These are phyloP conservation scores for Lactarius indigo DNA, from an alignment of 768 basidiomycete genomes.

Conservation along the genomic window DNA sequence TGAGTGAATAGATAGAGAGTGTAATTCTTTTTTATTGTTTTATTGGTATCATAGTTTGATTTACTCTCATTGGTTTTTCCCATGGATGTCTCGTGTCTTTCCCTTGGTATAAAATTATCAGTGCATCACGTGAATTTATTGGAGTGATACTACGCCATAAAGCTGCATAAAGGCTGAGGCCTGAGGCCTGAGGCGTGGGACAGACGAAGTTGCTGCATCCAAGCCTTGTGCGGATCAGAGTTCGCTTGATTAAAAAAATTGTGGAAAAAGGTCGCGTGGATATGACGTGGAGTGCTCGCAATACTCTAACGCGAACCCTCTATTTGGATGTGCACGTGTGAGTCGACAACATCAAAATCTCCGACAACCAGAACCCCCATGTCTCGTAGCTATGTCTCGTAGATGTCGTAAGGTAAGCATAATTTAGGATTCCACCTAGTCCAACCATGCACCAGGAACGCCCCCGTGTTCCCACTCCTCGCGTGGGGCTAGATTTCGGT, in stretches of 20 bases:
- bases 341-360: constrained; percentile 1
- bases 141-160: neutral
- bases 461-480: constrained; percentile 7
- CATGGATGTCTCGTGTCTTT: neutral
- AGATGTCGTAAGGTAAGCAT: neutral
- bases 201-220: neutral
- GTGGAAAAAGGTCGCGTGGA: neutral
- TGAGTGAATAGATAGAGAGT: neutral
- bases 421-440: neutral
- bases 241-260: no score
- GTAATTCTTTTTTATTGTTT: neutral
- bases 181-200: no score
- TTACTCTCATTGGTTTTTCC: neutral
- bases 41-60: neutral
- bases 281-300: neutral
- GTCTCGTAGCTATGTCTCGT: neutral
- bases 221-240: neutral
- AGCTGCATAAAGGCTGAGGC: neutral
- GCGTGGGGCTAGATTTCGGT: constrained; percentile 6
- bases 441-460: neutral
- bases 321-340: constrained; percentile 5
- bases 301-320: neutral
- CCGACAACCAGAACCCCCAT: neutral
- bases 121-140: neutral
- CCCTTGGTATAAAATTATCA: neutral